Conservation (phyloP, 306 rosid species). For the Rubus parviflorus region DNA sequence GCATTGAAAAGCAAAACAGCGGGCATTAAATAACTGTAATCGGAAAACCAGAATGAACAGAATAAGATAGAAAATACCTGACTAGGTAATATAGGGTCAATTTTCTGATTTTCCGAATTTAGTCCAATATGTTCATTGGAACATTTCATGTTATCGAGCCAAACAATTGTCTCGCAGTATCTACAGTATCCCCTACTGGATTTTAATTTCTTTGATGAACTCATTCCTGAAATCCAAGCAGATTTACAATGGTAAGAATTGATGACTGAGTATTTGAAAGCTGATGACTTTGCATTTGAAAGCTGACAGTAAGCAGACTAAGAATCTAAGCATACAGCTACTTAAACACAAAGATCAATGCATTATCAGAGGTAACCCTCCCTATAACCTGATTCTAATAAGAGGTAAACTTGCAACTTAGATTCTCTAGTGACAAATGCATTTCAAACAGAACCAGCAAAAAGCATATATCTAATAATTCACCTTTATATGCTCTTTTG, state of each 20-base stretch:
- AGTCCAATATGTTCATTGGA: conserved; percentile 36
- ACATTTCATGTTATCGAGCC: conserved; percentile 67
- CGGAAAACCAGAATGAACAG: not conserved
- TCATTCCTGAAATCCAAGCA: conserved; percentile 41
- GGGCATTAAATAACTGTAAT: not conserved
- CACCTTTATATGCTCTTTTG: conserved; percentile 62
- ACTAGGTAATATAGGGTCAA: conserved; percentile 50
- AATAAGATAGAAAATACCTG: conserved; percentile 47
- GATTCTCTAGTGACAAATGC: not conserved
- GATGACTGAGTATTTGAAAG: not conserved
- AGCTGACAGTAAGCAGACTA: conserved; percentile 1
- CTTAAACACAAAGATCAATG: not conserved
- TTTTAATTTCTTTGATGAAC: conserved; percentile 45
- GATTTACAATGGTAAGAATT: not conserved
- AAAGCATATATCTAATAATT: not conserved
- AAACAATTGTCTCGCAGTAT: conserved; percentile 63
- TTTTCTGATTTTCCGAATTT: conserved; percentile 38
- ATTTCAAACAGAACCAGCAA: conserved; percentile 14
- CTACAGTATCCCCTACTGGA: conserved; percentile 72
- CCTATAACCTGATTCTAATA: not conserved
- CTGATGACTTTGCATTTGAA: not conserved
- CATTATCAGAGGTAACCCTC: not conserved
- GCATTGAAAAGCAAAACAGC: not conserved
- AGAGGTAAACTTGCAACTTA: not conserved
- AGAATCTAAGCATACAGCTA: not conserved